Base-by-base conservation (phyloP, 2,329 filamentous ascomycete species). In the Colletotrichum tofieldiae region DNA sequence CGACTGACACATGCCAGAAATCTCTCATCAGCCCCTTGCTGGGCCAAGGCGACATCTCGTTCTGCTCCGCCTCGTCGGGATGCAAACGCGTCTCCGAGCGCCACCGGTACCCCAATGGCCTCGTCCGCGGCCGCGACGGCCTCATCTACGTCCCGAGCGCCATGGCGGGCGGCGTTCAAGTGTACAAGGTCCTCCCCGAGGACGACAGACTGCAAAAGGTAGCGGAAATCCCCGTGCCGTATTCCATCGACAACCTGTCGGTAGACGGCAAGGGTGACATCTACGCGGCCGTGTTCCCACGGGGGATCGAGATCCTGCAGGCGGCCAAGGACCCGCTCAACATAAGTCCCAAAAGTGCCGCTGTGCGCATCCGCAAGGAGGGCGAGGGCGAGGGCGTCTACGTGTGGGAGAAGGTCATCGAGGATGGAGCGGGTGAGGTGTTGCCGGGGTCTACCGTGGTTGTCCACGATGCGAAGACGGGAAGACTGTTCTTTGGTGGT, bases 111-210 rank as follows among this genome's bases (percentile, higher is more conserved):
- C 81, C 81, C 41, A 83, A 83, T 52, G 81, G 81, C 0, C 73
- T 82, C 1, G 69, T 67, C 1, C 73, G 37, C 2, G 75, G 75
- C 29, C 69, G 66, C 8, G 77, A 79, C 18, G 77, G 77, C 6
- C 74, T 77, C 0, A 45, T 83, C 12, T 83, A 82, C 55, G 75
- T 82, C 1, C 81, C 81, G 0, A 77, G 76, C 67, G 75, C 78
- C 0, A 58, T 77, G 2, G 52, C 68, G 0, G 78, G 78, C 0
- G 74, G 41, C 5, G 54, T 82, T 5, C 71, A 74, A 7, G 76
- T 76, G 29, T 76, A 71, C 69, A 51, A 49, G 9, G 37, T 67
- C 3, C 43, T 52, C 11, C 18, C 58, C 16, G 58, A 65, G 12
- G 51, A 73, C n/a, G 58, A 72, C 49, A 73, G 58, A 14, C 70